Conservation (phyloP, 2,329 filamentous ascomycete species). For the Epichloe glyceriae region DNA sequence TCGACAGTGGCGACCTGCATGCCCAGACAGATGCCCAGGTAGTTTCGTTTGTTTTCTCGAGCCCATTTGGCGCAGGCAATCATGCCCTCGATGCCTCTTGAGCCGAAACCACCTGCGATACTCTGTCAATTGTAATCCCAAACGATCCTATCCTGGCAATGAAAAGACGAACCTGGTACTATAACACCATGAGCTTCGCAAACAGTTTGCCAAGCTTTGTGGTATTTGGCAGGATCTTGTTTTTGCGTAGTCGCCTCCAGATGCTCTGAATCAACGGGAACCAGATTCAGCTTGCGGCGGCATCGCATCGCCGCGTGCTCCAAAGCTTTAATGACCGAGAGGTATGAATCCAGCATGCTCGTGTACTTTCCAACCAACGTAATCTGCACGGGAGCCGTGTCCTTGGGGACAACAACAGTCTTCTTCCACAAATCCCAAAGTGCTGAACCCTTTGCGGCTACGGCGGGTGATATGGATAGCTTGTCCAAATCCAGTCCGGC, state of each 20-base stretch:
- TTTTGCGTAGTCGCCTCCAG: constrained; percentile 56
- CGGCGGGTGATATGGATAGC: constrained; percentile 35
- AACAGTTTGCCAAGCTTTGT: constrained; percentile 60
- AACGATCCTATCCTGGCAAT: background rate
- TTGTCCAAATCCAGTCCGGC: constrained; percentile 52
- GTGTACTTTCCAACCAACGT: constrained; percentile 90
- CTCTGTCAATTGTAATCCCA: constrained; percentile 2
- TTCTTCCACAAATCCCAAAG: constrained; percentile 71
- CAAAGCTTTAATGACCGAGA: constrained; percentile 71
- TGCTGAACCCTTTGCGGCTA: constrained; percentile 48
- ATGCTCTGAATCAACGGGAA: constrained; percentile 75
- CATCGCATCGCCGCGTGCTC: constrained; percentile 89
- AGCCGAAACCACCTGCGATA: constrained; percentile 56
- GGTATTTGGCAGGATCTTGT: constrained; percentile 56
- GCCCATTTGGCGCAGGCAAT: constrained; percentile 78
- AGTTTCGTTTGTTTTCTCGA: constrained; percentile 66
- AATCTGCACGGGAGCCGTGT: constrained; percentile 58
- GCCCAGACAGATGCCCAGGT: constrained; percentile 80
- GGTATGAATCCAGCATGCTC: constrained; percentile 71
- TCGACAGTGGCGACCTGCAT: constrained; percentile 93
- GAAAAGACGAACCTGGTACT: constrained; percentile 8
- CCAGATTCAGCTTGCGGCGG: constrained; percentile 61
- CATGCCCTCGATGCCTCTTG: constrained; percentile 80
- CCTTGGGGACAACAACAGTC: constrained; percentile 39
- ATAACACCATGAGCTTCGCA: constrained; percentile 53